A percentile compares a stretch with the other conserved stretches of the same genome.
Evolutionary conservation across 1,284 basidiomycete species (phyloP).

Genomic region (Sporisorium iseilematis-ciliati): DNA sequence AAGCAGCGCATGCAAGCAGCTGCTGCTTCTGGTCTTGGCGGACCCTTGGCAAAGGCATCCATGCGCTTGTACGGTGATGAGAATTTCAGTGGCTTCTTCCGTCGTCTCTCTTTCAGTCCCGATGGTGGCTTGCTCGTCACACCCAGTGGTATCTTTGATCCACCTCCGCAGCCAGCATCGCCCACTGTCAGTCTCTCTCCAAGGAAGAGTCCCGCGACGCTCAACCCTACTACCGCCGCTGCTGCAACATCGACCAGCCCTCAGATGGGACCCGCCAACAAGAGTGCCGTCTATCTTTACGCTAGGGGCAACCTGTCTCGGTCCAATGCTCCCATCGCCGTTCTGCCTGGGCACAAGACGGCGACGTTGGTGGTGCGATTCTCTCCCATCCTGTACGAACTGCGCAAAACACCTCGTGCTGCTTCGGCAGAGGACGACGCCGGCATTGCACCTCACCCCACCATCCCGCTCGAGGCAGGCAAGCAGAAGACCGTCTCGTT

Average conservation of each 20-base stretch:
- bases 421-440: constrained; percentile 21
- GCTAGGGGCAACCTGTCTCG: constrained; percentile 84
- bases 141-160: constrained; percentile 87
- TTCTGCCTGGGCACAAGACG: constrained; percentile 95
- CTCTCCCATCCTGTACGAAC: constrained; percentile 90
- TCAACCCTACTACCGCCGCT: constrained; percentile 7
- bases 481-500: constrained; percentile 74
- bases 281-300: constrained; percentile 89
- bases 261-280: constrained; percentile 65
- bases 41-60: constrained; percentile 42
- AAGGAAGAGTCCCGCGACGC: constrained; percentile 35
- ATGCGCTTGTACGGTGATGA: constrained; percentile 88
- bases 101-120: constrained; percentile 90
- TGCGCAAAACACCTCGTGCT: constrained; percentile 72
- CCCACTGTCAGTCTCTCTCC: constrained; percentile 47
- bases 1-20: constrained; percentile 61
- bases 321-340: constrained; percentile 84
- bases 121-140: constrained; percentile 93
- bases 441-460: constrained; percentile 57
- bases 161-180: constrained; percentile 61
- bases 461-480: constrained; percentile 79
- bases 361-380: constrained; percentile 93
- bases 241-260: constrained; percentile 14
- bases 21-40: constrained; percentile 28
- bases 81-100: constrained; percentile 94